Evolutionary conservation across 1,139 yeast genomes (phyloP).

Genomic region (Dujonia santamariae): DNA sequence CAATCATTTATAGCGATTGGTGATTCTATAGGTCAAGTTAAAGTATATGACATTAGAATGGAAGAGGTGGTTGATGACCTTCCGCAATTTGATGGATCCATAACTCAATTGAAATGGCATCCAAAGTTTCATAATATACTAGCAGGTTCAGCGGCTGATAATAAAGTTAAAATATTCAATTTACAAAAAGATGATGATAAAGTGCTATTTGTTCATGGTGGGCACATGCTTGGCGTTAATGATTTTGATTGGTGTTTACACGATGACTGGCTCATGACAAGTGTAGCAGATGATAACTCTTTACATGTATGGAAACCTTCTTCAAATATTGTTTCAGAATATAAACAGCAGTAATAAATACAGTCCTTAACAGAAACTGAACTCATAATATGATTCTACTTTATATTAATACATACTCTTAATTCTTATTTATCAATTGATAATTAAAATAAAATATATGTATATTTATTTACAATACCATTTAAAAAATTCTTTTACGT

Average conservation of each 20-base stretch:
- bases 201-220: constrained; percentile 74
- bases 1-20: constrained; percentile 61
- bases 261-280: constrained; percentile 74
- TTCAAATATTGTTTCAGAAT: constrained; percentile 17
- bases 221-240: constrained; percentile 85
- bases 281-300: constrained; percentile 87
- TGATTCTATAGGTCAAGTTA: constrained; percentile 55
- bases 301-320: constrained; percentile 82
- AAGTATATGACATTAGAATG: constrained; percentile 69
- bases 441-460: too few species aligned
- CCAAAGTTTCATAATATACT: constrained; percentile 57
- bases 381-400: too few species aligned
- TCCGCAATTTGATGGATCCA: constrained; percentile 36
- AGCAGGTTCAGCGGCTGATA: constrained; percentile 74
- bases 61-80: constrained; percentile 13
- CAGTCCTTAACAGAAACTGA: too few species aligned
- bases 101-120: constrained; percentile 79
- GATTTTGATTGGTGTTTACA: constrained; percentile 86
- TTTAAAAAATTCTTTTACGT: too few species aligned
- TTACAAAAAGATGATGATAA: constrained; percentile 33
- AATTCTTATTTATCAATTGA: too few species aligned
- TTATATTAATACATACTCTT: too few species aligned
- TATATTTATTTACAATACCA: too few species aligned
- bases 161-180: constrained; percentile 71
- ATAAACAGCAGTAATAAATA: constrained; percentile 3